Percentiles rank a stretch among this genome's conserved stretches.
Evolutionary conservation across 345 rosid genomes (phyloP).

Genomic region (Corymbia maculata): DNA sequence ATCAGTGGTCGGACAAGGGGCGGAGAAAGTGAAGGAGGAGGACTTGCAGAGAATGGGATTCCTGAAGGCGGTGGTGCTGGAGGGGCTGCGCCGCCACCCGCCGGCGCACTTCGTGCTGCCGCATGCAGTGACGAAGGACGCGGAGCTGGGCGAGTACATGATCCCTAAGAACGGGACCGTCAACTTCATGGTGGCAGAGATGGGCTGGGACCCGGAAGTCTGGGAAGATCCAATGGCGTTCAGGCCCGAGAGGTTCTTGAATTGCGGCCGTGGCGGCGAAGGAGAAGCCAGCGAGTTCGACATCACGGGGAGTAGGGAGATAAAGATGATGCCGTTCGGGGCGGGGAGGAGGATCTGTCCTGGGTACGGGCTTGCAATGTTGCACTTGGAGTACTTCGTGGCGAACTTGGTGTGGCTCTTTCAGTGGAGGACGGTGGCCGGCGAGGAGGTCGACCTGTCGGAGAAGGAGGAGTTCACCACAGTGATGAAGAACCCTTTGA

Average conservation of each 20-base stretch:
- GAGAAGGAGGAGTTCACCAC: slow-evolving; percentile 4
- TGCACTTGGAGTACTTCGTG: slow-evolving; percentile 3
- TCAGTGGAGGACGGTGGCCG: background rate
- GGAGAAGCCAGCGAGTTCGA: background rate
- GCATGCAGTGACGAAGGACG: background rate
- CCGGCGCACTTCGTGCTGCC: background rate
- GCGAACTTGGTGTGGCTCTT: slow-evolving; percentile 1
- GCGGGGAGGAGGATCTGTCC: slow-evolving; percentile 6
- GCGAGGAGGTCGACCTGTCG: background rate
- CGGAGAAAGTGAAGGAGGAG: background rate
- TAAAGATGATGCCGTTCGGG: slow-evolving; percentile 3
- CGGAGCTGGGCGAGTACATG: background rate
- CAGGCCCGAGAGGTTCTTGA: background rate
- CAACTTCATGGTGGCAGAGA: background rate
- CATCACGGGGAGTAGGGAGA: background rate
- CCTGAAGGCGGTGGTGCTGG: background rate
- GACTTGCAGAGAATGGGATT: background rate
- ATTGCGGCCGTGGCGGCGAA: background rate
- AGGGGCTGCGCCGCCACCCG: background rate
- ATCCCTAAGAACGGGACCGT: background rate
- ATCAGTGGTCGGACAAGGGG: background rate
- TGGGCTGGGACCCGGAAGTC: background rate
- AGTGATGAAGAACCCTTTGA: slow-evolving; percentile 8
- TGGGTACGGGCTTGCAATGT: background rate
- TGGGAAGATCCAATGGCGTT: background rate